Conservation (phyloP, 2,329 filamentous ascomycete genomes). For the Penicillium expansum region DNA sequence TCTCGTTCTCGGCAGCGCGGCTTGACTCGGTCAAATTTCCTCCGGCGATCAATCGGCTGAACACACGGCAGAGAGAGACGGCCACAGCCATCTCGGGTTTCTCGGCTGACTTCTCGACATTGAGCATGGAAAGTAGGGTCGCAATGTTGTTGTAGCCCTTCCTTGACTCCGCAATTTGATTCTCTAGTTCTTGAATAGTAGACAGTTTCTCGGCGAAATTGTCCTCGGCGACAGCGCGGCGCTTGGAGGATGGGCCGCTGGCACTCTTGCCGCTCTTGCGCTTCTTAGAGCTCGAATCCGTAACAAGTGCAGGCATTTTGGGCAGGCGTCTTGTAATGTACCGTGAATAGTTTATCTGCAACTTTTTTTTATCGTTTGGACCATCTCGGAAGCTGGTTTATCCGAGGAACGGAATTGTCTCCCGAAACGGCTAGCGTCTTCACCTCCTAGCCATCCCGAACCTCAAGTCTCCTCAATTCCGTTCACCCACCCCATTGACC, state of each 20-base stretch:
- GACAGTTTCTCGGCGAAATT: constrained; percentile 55
- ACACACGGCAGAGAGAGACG: constrained; percentile 81
- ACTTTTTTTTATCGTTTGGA: constrained; percentile 32
- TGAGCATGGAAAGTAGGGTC: constrained; percentile 62
- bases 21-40: constrained; percentile 67
- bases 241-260: constrained; percentile 42
- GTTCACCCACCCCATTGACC: constrained; percentile 40
- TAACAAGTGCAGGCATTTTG: constrained; percentile 31
- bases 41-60: constrained; percentile 73
- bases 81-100: constrained; percentile 66
- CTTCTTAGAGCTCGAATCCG: constrained; percentile 38
- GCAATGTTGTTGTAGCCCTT: constrained; percentile 92
- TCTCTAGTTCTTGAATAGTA: constrained; percentile 72
- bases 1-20: constrained; percentile 68
- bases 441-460: constrained; percentile 40
- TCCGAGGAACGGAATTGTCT: constrained; percentile 27
- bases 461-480: constrained; percentile 42
- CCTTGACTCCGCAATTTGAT: constrained; percentile 77
- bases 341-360: constrained; percentile 7
- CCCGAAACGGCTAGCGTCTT: constrained; percentile 37
- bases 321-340: constrained; percentile 11
- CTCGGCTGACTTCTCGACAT: constrained; percentile 50
- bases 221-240: constrained; percentile 48
- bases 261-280: constrained; percentile 39
- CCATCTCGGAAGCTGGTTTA: constrained; percentile 33